These are phyloP conservation scores for Taxillus chinensis DNA, from an alignment of 164 flowering plant genomes.

Conservation along the genomic window DNA sequence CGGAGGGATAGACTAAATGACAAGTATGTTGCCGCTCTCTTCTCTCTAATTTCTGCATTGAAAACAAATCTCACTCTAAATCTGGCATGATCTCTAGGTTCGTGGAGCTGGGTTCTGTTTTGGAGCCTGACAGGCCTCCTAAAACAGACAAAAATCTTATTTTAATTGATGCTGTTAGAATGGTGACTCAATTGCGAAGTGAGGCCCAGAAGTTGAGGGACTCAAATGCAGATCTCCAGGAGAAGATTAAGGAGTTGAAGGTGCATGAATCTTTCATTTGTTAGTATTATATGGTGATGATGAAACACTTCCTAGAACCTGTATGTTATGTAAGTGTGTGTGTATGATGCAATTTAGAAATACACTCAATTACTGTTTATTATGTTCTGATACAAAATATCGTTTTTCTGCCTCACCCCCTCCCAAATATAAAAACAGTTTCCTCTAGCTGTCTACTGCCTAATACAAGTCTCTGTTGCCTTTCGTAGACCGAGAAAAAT, in stretches of 20 bases:
- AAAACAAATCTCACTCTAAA: neutral
- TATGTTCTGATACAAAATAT: no score
- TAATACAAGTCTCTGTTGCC: neutral
- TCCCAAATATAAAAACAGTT: neutral
- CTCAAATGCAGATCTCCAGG: slow-evolving; percentile 65
- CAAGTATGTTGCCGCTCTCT: slow-evolving; percentile 26
- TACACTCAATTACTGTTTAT: no score
- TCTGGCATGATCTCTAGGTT: slow-evolving; percentile 38
- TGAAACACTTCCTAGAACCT: neutral
- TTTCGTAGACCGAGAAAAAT: slow-evolving; percentile 63
- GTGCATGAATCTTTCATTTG: slow-evolving; percentile 17
- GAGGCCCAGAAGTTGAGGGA: slow-evolving; percentile 81
- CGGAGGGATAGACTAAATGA: slow-evolving; percentile 57
- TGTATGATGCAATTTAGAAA: no score
- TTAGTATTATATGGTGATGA: neutral
- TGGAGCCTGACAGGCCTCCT: slow-evolving; percentile 88
- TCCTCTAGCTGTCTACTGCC: neutral
- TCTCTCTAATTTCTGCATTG: neutral
- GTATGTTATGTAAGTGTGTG: no score
- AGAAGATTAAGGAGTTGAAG: slow-evolving; percentile 85
- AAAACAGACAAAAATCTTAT: slow-evolving; percentile 83
- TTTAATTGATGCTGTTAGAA: slow-evolving; percentile 74
- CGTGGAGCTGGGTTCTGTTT: slow-evolving; percentile 62
- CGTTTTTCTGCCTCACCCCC: no score
- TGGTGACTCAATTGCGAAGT: slow-evolving; percentile 65